Evolutionary conservation across 176 grass and related monocot genomes (phyloP), one percentile per base, ranked within the genome.

Genomic region (Microstegium vimineum): DNA sequence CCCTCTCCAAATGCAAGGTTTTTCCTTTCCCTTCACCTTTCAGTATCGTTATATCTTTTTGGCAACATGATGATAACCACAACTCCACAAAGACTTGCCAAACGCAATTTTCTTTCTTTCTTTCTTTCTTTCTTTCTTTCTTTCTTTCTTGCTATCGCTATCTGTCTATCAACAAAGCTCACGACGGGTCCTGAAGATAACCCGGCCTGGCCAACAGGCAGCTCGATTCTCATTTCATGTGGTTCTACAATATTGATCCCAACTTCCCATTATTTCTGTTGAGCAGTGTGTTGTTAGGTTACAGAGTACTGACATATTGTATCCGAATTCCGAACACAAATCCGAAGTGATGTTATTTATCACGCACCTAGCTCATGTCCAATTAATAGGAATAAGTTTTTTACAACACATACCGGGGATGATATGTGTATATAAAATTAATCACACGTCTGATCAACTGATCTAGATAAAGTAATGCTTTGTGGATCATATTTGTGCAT

Each of bases 211-310:
- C n/a, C 27, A 73, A 73, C 70, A 73, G 42, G 57, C 70, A 73
- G 27, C 27, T 33, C 71, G 20, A 51, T 73, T 54, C 77, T 70
- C 32, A 81, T 81, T 69, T 69, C 49, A 57, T 69, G 78, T 69
- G 31, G 64, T 26, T 76, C 11, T 62, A 28, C 23, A 15, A 13
- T 8, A 52, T 36, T 66, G 59, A 65, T 46, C 10, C 37, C 11
- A 43, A 46, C 18, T 4, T 20, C 5, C 64, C 17, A 69, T 25
- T 22, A 8, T 43, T 31, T 62, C 4, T 70, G 37, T 71, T 42
- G 8, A 11, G 8, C 14, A 25, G 35, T 69, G n/a, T n/a, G n/a
- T n/a, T n/a, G 35, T 40, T 22, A 69, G 37, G 5, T 41, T 41
- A 41, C 22, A 25, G 22, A 41, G 5, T 69, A 36, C 22, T 40